phyloP scores from a whole-genome alignment of 1,284 basidiomycete genomes.

The Nidula niveotomentosa region DNA sequence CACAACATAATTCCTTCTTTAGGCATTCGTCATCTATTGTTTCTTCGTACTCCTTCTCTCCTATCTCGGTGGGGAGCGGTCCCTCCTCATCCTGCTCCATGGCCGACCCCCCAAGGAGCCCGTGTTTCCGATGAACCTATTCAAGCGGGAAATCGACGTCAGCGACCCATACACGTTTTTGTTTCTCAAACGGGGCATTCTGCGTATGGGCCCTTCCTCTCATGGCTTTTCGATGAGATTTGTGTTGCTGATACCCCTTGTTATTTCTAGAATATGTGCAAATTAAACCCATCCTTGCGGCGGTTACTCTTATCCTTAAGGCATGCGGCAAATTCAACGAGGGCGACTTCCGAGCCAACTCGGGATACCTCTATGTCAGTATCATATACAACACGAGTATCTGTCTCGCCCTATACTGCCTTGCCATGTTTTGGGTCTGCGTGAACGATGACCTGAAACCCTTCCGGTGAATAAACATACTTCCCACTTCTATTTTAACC shows the following conservation, averaged over 20 bases:
- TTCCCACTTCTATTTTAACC: background rate
- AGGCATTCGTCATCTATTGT: slow-evolving; percentile 98
- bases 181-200: slow-evolving; percentile 91
- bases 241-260: no score
- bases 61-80: slow-evolving; percentile 93
- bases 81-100: slow-evolving; percentile 88
- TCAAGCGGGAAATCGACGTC: slow-evolving; percentile 80
- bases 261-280: slow-evolving; percentile 86
- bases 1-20: background rate
- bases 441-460: slow-evolving; percentile 85
- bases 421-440: slow-evolving; percentile 95
- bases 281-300: slow-evolving; percentile 89
- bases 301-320: slow-evolving; percentile 86
- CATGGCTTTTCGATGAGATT: slow-evolving; percentile 5
- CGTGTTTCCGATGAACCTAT: slow-evolving; percentile 82
- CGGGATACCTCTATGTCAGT: slow-evolving; percentile 92
- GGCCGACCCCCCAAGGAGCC: slow-evolving; percentile 87
- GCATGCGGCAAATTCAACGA: slow-evolving; percentile 88
- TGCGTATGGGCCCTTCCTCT: slow-evolving; percentile 63
- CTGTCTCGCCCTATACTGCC: slow-evolving; percentile 78
- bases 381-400: slow-evolving; percentile 81
- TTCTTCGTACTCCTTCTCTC: slow-evolving; percentile 83
- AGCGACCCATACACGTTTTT: slow-evolving; percentile 95
- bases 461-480: slow-evolving; percentile 61
- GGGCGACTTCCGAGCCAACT: slow-evolving; percentile 79